Base-by-base conservation (phyloP, 1,284 basidiomycete species). In the Stygiomarasmius scandens region DNA sequence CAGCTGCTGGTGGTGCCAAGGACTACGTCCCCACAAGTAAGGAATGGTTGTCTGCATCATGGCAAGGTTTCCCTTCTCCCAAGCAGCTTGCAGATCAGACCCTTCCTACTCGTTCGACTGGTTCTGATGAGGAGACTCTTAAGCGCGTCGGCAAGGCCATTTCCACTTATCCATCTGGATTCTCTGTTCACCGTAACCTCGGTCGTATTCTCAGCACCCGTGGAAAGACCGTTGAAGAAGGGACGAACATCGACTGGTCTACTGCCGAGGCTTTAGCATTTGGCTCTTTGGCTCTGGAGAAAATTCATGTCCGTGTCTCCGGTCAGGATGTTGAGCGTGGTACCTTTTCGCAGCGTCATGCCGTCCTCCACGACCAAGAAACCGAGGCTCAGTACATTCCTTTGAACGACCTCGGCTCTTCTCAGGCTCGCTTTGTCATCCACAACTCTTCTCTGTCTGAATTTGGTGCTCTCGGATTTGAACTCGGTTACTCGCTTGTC, bases 261-360 rank as follows among this genome's bases (percentile, higher is more conserved):
- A 99, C 97, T n/a, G 96, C 96, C 60, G 97, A 99, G 78, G 95
- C 97, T 0, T 87, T 99, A 55, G 97, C 97, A 0, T 95, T 99
- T 68, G 97, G 96, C 61, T 85, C 95, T 14, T 86, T 99, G 52
- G 92, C 92, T 29, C 80, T 96, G 49, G 96, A 99, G 78, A 92
- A 93, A 68, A 91, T 90, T 58, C 95, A 99, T 71, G 92, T 99
- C 54, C 93, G 97, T 67, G 81, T 99, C 2, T 98, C 95, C 1
- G 97, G 97, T 48, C 97, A 99, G 77, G 97, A 99, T 74, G 96
- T 99, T 55, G 97, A 99, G 77, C 92, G 97, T 73, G 97, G 97
- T 56, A 99, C 97, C 8, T 99, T 99, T 83, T 98, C 96, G n/a
- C 97, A 99, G 73, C 92, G 97, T 54, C 97, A 99, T 70, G 95